Conservation (phyloP, 306 rosid genomes). For the Prunus padus region DNA sequence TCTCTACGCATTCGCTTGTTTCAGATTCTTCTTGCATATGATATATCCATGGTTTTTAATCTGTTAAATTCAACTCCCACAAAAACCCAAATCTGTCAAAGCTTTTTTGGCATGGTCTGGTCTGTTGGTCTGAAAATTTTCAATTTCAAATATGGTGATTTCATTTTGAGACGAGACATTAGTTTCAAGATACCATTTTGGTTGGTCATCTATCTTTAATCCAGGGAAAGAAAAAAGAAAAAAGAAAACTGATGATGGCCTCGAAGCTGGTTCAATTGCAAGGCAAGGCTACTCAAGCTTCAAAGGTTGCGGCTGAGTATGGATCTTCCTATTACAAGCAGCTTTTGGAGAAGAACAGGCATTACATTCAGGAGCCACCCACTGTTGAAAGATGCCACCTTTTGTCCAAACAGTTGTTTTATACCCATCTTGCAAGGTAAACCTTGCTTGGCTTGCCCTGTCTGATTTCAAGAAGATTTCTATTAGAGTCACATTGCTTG, state of each 20-base stretch:
- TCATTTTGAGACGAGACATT: not conserved
- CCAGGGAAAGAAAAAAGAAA: not conserved
- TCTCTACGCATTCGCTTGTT: too few species aligned
- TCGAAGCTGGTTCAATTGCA: slow-evolving; percentile 32
- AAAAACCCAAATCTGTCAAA: too few species aligned
- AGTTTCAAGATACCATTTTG: not conserved
- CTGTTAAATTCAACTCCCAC: too few species aligned
- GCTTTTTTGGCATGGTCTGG: too few species aligned
- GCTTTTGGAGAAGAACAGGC: slow-evolving; percentile 37
- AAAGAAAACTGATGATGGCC: slow-evolving; percentile 18
- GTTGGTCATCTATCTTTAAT: not conserved
- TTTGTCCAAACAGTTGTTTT: slow-evolving; percentile 33
- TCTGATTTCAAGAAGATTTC: too few species aligned
- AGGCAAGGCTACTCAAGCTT: slow-evolving; percentile 34
- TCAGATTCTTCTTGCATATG: too few species aligned
- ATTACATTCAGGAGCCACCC: slow-evolving; percentile 36
- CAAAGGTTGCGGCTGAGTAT: slow-evolving; percentile 32
- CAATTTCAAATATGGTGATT: not conserved
- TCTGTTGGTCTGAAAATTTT: not conserved
- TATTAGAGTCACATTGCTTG: too few species aligned
- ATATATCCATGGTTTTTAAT: too few species aligned
- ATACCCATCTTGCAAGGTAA: slow-evolving; percentile 39
- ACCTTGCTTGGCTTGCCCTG: not conserved
- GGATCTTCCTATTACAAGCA: slow-evolving; percentile 32
- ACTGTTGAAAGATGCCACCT: slow-evolving; percentile 34